Evolutionary conservation across 2,329 filamentous ascomycete species (phyloP).

Genomic region (Aureobasidium uvarum): DNA sequence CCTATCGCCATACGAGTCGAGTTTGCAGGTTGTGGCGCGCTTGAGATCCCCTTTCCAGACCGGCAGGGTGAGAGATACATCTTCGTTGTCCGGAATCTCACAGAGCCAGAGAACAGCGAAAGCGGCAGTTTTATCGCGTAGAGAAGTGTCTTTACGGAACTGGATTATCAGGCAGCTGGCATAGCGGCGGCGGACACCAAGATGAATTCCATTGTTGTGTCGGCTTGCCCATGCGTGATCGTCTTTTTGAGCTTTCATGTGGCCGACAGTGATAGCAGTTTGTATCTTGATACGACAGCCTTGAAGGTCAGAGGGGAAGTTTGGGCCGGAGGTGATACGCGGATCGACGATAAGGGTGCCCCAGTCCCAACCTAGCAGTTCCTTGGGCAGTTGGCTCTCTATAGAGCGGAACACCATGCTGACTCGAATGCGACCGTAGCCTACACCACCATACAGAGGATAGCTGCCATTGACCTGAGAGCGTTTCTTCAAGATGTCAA

Average conservation of each 20-base stretch:
- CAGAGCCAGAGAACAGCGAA: conserved; percentile 68
- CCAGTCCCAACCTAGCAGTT: conserved; percentile 67
- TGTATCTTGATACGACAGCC: conserved; percentile 58
- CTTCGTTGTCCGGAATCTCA: conserved; percentile 67
- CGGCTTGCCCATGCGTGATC: conserved; percentile 55
- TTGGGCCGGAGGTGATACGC: conserved; percentile 46
- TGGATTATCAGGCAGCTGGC: conserved; percentile 56
- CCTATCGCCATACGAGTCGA: conserved; percentile 56
- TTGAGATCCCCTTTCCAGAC: conserved; percentile 67
- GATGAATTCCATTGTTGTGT: conserved; percentile 46
- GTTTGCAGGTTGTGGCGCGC: conserved; percentile 52
- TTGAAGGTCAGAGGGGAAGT: conserved; percentile 48
- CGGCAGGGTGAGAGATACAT: conserved; percentile 56
- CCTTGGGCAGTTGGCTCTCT: conserved; percentile 58
- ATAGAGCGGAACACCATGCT: conserved; percentile 73
- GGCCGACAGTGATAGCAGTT: conserved; percentile 58
- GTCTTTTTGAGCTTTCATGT: conserved; percentile 44
- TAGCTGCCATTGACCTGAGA: conserved; percentile 66
- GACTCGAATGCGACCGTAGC: conserved; percentile 65
- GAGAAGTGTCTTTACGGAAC: conserved; percentile 57
- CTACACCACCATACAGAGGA: conserved; percentile 69
- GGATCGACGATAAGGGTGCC: conserved; percentile 67
- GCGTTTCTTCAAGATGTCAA: conserved; percentile 59
- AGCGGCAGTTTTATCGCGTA: conserved; percentile 57
- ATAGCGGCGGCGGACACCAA: conserved; percentile 63